Evolutionary conservation across 768 basidiomycete species (phyloP), one percentile per base, ranked within the genome.

Genomic region (Mycena leptocephala): DNA sequence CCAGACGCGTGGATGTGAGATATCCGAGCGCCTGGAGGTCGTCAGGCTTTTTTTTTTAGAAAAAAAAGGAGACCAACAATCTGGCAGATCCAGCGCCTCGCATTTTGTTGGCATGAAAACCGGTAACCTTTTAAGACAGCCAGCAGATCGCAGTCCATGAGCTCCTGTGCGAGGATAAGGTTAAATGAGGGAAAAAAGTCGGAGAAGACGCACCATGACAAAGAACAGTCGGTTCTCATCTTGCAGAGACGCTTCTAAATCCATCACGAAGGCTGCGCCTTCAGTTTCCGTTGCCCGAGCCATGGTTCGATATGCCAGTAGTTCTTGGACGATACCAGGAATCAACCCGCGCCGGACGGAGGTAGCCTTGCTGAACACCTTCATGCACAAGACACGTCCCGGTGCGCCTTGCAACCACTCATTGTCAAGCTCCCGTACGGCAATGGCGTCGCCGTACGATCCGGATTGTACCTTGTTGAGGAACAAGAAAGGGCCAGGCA

Each of bases 1-100:
- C 92, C 92, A 81, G 92, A 88, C 30, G 83, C 83, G 77, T 94
- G 93, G 51, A 95, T 82, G 51, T 84, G 81, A 4, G 82, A 74
- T n/a, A 89, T 79, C 88, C 88, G 35, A 85, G 84, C 8, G 84
- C 83, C 88, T 89, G n/a, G 26, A 26, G 41, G 14, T 73, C 48
- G 9, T 51, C 72, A 73, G 69, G 10, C 2, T 18, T 6, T 16
- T 16, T 20, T 65, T 5, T 62, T 18, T 32, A 14, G 20, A 70
- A 20, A 5, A 26, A 37, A 63, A 79, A 46, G 26, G 46, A 39
- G 24, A 35, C 80, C 24, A 51, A 88, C 88, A 3, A 87, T 82
- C 74, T 89, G 88, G 67, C 84, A 86, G 53, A 81, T 82, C 88
- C 88, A 89, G 41, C 78, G 81, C 55, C 81, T 83, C 24, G 84